Evolutionary conservation across 2,329 filamentous ascomycete species (phyloP), one percentile per base, ranked within the genome.

Genomic region (Herpotrichia juniperi): DNA sequence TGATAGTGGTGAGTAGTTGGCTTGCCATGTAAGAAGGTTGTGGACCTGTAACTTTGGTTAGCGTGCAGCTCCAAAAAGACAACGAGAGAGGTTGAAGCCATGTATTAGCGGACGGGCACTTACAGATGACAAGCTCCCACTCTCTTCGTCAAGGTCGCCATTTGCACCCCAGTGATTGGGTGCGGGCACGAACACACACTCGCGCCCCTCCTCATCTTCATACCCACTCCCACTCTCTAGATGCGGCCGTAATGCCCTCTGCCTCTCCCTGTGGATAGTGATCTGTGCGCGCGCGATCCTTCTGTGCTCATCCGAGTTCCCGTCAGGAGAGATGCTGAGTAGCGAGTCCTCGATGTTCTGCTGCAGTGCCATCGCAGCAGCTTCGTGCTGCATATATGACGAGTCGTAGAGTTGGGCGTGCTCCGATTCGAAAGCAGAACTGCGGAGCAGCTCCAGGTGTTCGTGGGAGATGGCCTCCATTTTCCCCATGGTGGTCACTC

Each of bases 141-240:
- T 72, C 58, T 72, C 69, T 54, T 73, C 70, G 42, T 73, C 69
- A 28, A 73, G 50, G 40, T 73, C 70, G 12, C 69, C 69, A 21
- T 72, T 72, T 2, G 68, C 69, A 8, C 70, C 69, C 69, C 69
- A 72, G 48, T 72, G 69, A 40, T 71, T 73, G n/a, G 70, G 69
- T 19, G 69, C 69, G 10, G 70, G 66, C 19, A 72, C 66, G 47
- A 73, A 72, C 26, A 69, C 66, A 46, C 68, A 72, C 45, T 72
- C 68, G 39, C 71, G 68, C 17, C 70, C 70, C 48, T 72, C 68
- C 35, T 63, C 70, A 42, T 73, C 70, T 25, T 69, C 62, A 25
- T 64, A 57, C 35, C 66, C 70, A 45, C 70, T 73, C 19, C 69
- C 70, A 34, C 69, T 72, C 53, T 73, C 70, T 26, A 73, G 59